These are phyloP conservation scores for Paramyrothecium roridum DNA, from an alignment of 2,329 filamentous ascomycete genomes.

Conservation along the genomic window DNA sequence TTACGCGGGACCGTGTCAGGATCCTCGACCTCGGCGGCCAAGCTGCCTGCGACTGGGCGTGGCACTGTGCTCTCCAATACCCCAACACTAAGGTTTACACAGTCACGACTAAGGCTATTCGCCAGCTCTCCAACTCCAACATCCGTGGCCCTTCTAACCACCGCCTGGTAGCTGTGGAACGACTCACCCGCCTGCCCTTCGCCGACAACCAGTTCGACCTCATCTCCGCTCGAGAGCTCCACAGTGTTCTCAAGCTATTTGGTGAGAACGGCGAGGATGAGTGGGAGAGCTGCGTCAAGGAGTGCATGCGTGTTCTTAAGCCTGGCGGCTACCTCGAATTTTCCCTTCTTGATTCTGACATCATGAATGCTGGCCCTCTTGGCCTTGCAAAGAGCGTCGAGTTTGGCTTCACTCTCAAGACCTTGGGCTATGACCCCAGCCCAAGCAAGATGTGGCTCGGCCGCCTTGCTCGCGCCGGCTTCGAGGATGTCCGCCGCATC, in stretches of 20 bases:
- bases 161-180: conserved; percentile 73
- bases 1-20: conserved; percentile 52
- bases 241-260: conserved; percentile 75
- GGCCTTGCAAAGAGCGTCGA: conserved; percentile 84
- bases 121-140: conserved; percentile 69
- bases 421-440: conserved; percentile 81
- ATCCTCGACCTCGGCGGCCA: conserved; percentile 88
- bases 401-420: conserved; percentile 86
- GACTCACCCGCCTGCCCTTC: conserved; percentile 81
- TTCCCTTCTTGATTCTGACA: conserved; percentile 82
- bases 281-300: conserved; percentile 79
- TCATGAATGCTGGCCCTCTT: conserved; percentile 78
- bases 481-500: conserved; percentile 74
- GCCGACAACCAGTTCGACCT: conserved; percentile 84
- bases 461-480: conserved; percentile 72
- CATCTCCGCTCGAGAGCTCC: conserved; percentile 83
- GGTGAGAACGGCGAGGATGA: conserved; percentile 72
- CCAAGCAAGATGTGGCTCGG: conserved; percentile 79
- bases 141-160: conserved; percentile 86
- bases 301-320: conserved; percentile 89
- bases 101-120: conserved; percentile 70
- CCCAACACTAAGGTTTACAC: conserved; percentile 86
- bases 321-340: conserved; percentile 93
- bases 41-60: conserved; percentile 88
- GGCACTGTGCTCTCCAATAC: conserved; percentile 85